phyloP scores from a whole-genome alignment of 2,329 filamentous ascomycete genomes.

The Penicillium capsulatum region DNA sequence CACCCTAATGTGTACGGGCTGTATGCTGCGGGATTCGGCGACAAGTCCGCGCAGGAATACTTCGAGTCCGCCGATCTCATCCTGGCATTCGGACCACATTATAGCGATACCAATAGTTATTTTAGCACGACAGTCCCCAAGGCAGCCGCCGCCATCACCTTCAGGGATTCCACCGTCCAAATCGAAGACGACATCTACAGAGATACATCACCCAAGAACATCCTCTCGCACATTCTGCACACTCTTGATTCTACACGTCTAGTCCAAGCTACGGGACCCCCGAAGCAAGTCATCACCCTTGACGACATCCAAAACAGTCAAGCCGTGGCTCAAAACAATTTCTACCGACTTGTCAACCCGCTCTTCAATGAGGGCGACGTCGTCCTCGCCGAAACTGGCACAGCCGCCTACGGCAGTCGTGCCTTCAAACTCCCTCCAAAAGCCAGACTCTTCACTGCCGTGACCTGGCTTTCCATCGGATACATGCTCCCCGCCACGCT shows the following conservation, averaged over 20 bases:
- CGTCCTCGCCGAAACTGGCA: conserved; percentile 57
- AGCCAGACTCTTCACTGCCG: conserved; percentile 47
- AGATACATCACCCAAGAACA: conserved; percentile 70
- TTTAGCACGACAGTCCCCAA: conserved; percentile 78
- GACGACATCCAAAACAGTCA: conserved; percentile 43
- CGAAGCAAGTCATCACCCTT: conserved; percentile 13
- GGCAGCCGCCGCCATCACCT: conserved; percentile 72
- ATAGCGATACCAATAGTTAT: conserved; percentile 50
- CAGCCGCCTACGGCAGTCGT: conserved; percentile 52
- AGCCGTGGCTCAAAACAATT: conserved; percentile 46
- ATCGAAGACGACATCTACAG: conserved; percentile 78
- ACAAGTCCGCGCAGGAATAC: conserved; percentile 28
- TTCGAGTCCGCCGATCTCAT: conserved; percentile 42
- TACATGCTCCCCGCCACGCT: conserved; percentile 58
- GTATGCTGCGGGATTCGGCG: conserved; percentile 45
- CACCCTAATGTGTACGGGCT: conserved; percentile 49
- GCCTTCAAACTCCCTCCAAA: conserved; percentile 50
- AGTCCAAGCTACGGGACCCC: conserved; percentile 45
- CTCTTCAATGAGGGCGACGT: conserved; percentile 53
- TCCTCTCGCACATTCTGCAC: conserved; percentile 66
- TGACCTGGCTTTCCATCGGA: conserved; percentile 58
- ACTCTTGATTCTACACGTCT: conserved; percentile 55
- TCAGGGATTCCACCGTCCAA: conserved; percentile 68
- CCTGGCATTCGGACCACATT: conserved; percentile 33
- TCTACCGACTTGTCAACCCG: conserved; percentile 47